Evolutionary conservation across 164 flowering plant species (phyloP).

Genomic region (Kingdonia uniflora): DNA sequence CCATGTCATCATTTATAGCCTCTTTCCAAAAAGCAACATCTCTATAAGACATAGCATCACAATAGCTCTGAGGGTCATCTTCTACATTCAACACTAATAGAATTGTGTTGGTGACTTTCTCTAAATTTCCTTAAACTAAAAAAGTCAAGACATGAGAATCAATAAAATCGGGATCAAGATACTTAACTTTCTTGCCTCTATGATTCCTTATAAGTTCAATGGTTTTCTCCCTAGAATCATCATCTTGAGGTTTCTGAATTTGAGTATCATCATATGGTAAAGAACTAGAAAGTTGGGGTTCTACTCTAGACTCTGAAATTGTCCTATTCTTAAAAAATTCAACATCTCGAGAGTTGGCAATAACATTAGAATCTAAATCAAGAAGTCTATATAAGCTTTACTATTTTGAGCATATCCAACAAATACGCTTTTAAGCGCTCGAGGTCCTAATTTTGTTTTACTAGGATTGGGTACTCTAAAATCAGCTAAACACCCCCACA

Average conservation of each 20-base stretch:
- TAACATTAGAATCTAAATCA: background rate
- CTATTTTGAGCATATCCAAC: background rate
- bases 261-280: background rate
- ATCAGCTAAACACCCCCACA: background rate
- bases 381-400: background rate
- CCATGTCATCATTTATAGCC: slow-evolving; percentile 3
- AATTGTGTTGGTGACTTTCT: background rate
- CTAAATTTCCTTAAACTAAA: background rate
- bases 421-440: background rate
- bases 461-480: background rate
- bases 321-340: background rate
- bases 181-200: background rate
- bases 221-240: too few relatives aligned
- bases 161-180: background rate
- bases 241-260: background rate
- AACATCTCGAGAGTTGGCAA: background rate
- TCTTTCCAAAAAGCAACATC: background rate
- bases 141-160: background rate
- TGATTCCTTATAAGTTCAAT: background rate
- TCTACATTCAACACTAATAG: background rate
- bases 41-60: background rate
- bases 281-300: background rate
- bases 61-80: background rate
- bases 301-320: background rate
- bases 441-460: background rate